A percentile compares a stretch with the other conserved stretches of the same genome.
These are phyloP conservation scores for Mitragyna speciosa DNA, from an alignment of 257 asterid genomes.

Conservation along the genomic window DNA sequence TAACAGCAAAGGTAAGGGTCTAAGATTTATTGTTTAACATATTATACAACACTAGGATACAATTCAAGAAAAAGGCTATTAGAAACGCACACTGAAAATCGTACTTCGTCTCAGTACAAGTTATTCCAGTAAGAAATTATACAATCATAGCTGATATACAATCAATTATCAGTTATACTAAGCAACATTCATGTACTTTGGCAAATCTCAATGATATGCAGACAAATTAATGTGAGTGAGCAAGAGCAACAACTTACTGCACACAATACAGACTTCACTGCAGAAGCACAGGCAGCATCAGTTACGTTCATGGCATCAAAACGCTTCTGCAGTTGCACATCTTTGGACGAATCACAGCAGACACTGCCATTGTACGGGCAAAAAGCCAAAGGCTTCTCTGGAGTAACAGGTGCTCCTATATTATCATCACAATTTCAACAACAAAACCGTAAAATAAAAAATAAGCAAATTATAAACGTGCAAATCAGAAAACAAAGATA, in stretches of 20 bases:
- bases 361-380: slow-evolving; percentile 74
- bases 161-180: background rate
- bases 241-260: slow-evolving; percentile 53
- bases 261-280: slow-evolving; percentile 76
- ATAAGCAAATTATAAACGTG: background rate
- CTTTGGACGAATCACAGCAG: slow-evolving; percentile 64
- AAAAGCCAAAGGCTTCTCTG: slow-evolving; percentile 51
- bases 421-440: slow-evolving; percentile 9
- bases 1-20: background rate
- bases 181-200: background rate
- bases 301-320: slow-evolving; percentile 69
- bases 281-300: slow-evolving; percentile 67
- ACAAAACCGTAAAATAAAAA: slow-evolving; percentile 9
- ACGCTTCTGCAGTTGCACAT: slow-evolving; percentile 52
- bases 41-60: background rate
- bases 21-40: background rate
- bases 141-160: background rate
- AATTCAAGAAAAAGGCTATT: too few species aligned
- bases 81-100: background rate
- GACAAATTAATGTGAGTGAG: background rate
- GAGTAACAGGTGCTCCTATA: slow-evolving; percentile 64
- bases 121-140: background rate
- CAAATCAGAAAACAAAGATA: background rate
- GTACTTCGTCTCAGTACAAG: background rate
- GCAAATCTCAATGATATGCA: background rate